Conservation (phyloP, 2,329 filamentous ascomycete genomes). For the Neoscytalidium dimidiatum region DNA sequence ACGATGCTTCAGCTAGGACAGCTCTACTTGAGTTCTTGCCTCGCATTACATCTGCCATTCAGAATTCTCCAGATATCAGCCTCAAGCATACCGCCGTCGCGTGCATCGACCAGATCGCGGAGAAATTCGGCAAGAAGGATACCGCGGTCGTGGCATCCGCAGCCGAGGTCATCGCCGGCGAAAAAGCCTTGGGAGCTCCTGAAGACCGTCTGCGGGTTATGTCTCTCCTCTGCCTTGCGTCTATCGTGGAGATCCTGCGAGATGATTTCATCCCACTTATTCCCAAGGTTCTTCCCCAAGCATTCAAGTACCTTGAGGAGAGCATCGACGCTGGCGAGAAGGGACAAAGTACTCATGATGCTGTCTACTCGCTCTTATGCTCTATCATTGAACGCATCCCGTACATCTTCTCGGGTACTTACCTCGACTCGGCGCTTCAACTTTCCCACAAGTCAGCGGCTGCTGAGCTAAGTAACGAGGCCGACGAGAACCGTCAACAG, state of each 20-base stretch:
- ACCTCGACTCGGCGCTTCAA: conserved; percentile 71
- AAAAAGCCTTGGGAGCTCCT: conserved; percentile 72
- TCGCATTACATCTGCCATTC: conserved; percentile 74
- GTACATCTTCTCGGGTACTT: conserved; percentile 79
- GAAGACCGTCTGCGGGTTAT: conserved; percentile 76
- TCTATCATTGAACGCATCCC: conserved; percentile 81
- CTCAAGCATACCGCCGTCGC: conserved; percentile 84
- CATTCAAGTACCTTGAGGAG: conserved; percentile 69
- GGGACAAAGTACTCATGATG: conserved; percentile 72
- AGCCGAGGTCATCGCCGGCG: conserved; percentile 74
- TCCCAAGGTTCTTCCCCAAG: conserved; percentile 71
- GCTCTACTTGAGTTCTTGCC: conserved; percentile 78
- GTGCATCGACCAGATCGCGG: conserved; percentile 89
- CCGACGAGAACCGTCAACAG: conserved; percentile 65
- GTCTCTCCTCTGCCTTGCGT: conserved; percentile 86
- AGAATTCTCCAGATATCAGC: conserved; percentile 68
- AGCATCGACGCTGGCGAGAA: conserved; percentile 58
- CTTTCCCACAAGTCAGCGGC: conserved; percentile 73
- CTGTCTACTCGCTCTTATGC: conserved; percentile 77
- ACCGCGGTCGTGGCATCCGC: conserved; percentile 73
- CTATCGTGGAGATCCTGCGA: conserved; percentile 82
- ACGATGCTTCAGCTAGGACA: conserved; percentile 66
- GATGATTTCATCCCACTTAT: conserved; percentile 84
- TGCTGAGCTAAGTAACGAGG: conserved; percentile 61
- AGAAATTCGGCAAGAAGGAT: conserved; percentile 95